Evolutionary conservation across 139 green algal species (phyloP).

Genomic region (Micractinium sp.): DNA sequence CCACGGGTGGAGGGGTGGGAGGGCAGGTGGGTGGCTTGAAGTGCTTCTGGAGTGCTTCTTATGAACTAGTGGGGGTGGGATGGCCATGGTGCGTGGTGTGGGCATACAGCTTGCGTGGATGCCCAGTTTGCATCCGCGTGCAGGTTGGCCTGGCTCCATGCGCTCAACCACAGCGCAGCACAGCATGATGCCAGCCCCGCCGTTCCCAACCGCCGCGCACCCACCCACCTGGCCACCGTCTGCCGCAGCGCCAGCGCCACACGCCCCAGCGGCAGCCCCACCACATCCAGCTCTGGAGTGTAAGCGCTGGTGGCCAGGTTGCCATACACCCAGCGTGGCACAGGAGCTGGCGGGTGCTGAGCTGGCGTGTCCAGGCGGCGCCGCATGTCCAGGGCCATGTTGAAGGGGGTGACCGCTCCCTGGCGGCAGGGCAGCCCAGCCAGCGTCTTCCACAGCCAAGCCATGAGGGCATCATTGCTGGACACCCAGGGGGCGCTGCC

Average conservation of each 20-base stretch:
- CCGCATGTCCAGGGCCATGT: constrained; percentile 5
- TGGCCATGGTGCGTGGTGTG: too few species aligned
- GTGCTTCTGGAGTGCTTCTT: too few species aligned
- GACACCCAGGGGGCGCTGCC: background rate
- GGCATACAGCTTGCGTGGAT: background rate
- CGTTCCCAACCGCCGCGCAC: too few species aligned
- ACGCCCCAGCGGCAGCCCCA: background rate
- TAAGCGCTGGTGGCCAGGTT: constrained; percentile 12
- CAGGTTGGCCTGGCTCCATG: background rate
- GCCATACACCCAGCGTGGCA: constrained; percentile 11
- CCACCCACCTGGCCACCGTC: background rate
- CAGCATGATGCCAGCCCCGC: background rate
- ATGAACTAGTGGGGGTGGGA: too few species aligned
- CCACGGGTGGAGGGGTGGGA: background rate
- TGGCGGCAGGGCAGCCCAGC: constrained; percentile 6
- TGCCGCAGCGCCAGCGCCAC: background rate
- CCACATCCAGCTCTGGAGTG: background rate
- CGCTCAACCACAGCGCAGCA: background rate
- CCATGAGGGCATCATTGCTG: constrained; percentile 8
- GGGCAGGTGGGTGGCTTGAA: too few species aligned
- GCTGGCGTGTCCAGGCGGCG: background rate
- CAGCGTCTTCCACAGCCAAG: background rate
- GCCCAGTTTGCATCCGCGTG: background rate
- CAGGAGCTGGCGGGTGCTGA: background rate
- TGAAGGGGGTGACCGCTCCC: background rate